Percentiles rank a stretch among this genome's conserved stretches.
phyloP scores from a whole-genome alignment of 2,329 filamentous ascomycete species.

The Neospermospora avenae region DNA sequence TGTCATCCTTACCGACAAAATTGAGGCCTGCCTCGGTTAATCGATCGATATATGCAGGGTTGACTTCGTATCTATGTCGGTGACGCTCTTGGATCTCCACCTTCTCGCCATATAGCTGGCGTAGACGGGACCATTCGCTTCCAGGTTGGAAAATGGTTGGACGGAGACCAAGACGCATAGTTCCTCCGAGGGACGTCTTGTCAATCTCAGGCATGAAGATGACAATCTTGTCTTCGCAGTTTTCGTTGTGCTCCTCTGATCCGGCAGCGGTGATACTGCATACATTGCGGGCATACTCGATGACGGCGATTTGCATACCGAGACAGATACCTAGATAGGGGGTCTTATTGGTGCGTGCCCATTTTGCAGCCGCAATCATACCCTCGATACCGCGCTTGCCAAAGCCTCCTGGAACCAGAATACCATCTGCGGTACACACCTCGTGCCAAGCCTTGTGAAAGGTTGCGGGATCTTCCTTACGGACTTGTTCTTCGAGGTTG shows the following conservation, averaged over 20 bases:
- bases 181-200: slow-evolving; percentile 74
- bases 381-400: slow-evolving; percentile 80
- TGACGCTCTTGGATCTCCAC: slow-evolving; percentile 68
- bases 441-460: slow-evolving; percentile 86
- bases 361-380: slow-evolving; percentile 85
- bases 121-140: slow-evolving; percentile 75
- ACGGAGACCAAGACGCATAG: slow-evolving; percentile 79
- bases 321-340: slow-evolving; percentile 90
- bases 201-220: slow-evolving; percentile 92
- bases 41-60: slow-evolving; percentile 69
- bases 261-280: slow-evolving; percentile 53
- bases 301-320: slow-evolving; percentile 72
- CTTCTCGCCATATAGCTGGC: slow-evolving; percentile 65
- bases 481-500: slow-evolving; percentile 69
- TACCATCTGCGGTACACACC: slow-evolving; percentile 64
- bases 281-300: slow-evolving; percentile 79
- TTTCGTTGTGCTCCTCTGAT: slow-evolving; percentile 34
- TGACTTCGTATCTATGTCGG: slow-evolving; percentile 88
- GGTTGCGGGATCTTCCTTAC: slow-evolving; percentile 61
- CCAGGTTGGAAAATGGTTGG: slow-evolving; percentile 71
- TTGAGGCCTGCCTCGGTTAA: slow-evolving; percentile 67
- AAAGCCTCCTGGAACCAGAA: slow-evolving; percentile 59
- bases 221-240: slow-evolving; percentile 48
- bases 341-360: slow-evolving; percentile 76
- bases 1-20: slow-evolving; percentile 78